Percentiles rank a stretch among this genome's conserved stretches.
These are phyloP conservation scores for Mycosphaerella sp. DNA, from an alignment of 2,329 filamentous ascomycete genomes.

Conservation along the genomic window DNA sequence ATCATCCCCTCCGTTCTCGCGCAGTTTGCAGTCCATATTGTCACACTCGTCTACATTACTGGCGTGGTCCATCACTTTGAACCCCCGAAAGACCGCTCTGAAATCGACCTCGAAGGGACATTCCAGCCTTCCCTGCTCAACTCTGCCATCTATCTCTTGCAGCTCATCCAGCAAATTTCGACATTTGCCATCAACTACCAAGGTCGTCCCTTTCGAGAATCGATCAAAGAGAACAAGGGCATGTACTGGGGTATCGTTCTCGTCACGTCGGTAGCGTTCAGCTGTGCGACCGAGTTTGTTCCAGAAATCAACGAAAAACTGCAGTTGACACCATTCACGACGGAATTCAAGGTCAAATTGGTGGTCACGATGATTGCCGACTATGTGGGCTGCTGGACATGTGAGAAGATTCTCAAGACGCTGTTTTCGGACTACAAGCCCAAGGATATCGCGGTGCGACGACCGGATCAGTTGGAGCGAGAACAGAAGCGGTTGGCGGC, in stretches of 20 bases:
- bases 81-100: constrained; percentile 50
- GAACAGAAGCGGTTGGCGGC: constrained; percentile 63
- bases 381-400: constrained; percentile 76
- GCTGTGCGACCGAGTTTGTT: constrained; percentile 89
- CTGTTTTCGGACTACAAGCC: constrained; percentile 87
- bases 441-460: constrained; percentile 82
- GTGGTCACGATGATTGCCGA: constrained; percentile 80
- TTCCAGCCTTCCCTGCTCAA: constrained; percentile 92
- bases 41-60: constrained; percentile 88
- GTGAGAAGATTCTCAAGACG: constrained; percentile 79
- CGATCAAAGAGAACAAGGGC: constrained; percentile 87
- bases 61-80: constrained; percentile 78
- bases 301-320: constrained; percentile 93
- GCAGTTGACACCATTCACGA: constrained; percentile 81
- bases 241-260: constrained; percentile 97
- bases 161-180: constrained; percentile 97
- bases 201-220: constrained; percentile 93
- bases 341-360: constrained; percentile 83
- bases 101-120: constrained; percentile 88
- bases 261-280: constrained; percentile 84
- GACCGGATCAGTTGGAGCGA: constrained; percentile 76
- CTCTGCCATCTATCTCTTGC: constrained; percentile 91
- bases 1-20: constrained; percentile 97
- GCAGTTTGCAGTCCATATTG: constrained; percentile 94
- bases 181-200: constrained; percentile 99